These are phyloP conservation scores for Aspergillus tubingensis DNA, from an alignment of 2,329 filamentous ascomycete species.

Conservation along the genomic window DNA sequence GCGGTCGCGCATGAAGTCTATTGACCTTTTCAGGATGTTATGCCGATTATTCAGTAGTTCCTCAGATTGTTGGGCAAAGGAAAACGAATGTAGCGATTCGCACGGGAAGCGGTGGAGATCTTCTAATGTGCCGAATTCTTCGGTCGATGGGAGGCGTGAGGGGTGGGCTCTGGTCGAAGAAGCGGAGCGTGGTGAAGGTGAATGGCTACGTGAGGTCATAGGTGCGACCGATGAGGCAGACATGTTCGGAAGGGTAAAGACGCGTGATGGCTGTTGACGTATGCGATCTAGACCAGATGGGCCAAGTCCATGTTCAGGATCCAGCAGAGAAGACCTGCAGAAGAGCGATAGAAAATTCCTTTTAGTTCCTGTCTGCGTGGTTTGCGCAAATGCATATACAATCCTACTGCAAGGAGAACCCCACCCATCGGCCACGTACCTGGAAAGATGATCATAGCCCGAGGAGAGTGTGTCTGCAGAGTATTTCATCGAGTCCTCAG, in stretches of 20 bases:
- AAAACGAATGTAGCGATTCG: constrained; percentile 97
- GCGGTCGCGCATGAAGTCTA: constrained; percentile 95
- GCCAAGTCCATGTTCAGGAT: constrained; percentile 84
- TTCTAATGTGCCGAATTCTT: constrained; percentile 72
- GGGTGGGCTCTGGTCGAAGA: constrained; percentile 58
- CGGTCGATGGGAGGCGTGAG: constrained; percentile 60
- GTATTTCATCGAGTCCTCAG: constrained; percentile 67
- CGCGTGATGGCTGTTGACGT: constrained; percentile 73
- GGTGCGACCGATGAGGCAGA: constrained; percentile 64
- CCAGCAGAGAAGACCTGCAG: constrained; percentile 75
- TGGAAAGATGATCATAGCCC: constrained; percentile 72
- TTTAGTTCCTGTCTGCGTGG: constrained; percentile 14
- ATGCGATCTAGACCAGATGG: constrained; percentile 89
- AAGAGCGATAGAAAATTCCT: constrained; percentile 17
- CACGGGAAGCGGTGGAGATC: constrained; percentile 90
- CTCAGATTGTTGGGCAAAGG: constrained; percentile 92
- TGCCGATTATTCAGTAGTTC: constrained; percentile 89
- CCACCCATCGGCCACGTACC: constrained; percentile 56
- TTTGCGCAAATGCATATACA: constrained; percentile 3
- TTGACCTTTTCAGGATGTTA: constrained; percentile 86
- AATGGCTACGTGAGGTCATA: constrained; percentile 63
- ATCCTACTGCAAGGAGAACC: constrained; percentile 21
- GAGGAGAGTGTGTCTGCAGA: constrained; percentile 72
- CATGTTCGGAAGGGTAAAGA: constrained; percentile 64
- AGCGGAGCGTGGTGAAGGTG: constrained; percentile 69